phyloP scores from a whole-genome alignment of 2,329 filamentous ascomycete genomes.

The Aureobasidium sp. region DNA sequence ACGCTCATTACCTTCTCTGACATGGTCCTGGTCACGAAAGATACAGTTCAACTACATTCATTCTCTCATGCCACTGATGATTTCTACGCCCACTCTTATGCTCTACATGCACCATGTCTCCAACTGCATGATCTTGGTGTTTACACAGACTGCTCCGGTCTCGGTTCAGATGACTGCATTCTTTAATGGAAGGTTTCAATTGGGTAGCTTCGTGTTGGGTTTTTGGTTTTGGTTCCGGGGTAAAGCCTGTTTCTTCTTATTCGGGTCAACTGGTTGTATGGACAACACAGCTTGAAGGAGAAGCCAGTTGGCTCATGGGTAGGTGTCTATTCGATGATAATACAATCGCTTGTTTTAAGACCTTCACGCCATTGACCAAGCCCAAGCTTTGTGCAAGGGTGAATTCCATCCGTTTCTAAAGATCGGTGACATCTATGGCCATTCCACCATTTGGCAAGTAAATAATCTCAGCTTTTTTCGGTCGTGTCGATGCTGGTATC shows the following conservation, averaged over 20 bases:
- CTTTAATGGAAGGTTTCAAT: background rate
- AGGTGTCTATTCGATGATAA: background rate
- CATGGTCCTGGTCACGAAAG: background rate
- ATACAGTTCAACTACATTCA: background rate
- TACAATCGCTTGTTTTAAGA: background rate
- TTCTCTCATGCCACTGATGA: slow-evolving; percentile 7
- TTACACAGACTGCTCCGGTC: background rate
- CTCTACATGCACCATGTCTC: background rate
- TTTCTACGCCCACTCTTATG: background rate
- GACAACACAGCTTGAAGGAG: background rate
- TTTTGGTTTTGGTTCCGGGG: background rate
- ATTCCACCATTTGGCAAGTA: no score
- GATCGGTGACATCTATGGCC: no score
- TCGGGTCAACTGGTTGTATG: background rate
- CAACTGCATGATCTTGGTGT: background rate
- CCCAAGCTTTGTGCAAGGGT: no score
- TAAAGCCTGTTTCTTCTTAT: background rate
- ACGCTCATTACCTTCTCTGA: background rate
- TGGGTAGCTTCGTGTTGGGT: background rate
- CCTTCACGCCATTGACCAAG: no score
- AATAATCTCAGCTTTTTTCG: no score
- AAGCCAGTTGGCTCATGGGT: background rate
- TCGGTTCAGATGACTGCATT: background rate
- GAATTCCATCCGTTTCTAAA: no score
- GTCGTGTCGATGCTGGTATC: no score